Percentiles rank a stretch among this genome's conserved stretches.
Conservation (phyloP, 2,329 filamentous ascomycete genomes). For the Hypoxylon rubiginosum region DNA sequence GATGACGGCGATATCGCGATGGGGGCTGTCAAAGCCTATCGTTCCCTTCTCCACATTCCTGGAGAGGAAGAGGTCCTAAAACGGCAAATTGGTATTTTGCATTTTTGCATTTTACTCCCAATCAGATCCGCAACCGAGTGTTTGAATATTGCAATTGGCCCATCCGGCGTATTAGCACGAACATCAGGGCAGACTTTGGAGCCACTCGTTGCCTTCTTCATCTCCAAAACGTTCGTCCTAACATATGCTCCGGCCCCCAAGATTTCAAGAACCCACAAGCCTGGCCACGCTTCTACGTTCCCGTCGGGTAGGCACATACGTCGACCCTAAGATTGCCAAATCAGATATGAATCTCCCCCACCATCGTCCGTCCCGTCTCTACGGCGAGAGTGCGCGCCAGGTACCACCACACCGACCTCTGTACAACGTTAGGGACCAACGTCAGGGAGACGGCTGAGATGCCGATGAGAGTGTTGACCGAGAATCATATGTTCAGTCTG, state of each 20-base stretch:
- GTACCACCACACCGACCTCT: conserved; percentile 25
- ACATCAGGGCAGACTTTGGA: conserved; percentile 26
- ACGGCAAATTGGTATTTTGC: conserved; percentile 24
- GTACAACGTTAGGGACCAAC: conserved; percentile 21
- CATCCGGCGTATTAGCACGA: conserved; percentile 37
- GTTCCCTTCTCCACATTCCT: conserved; percentile 44
- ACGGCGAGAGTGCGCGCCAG: conserved; percentile 19
- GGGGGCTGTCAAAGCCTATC: conserved; percentile 36
- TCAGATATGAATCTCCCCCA: conserved; percentile 38
- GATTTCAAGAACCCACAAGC: conserved; percentile 27
- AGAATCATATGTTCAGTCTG: conserved; percentile 28
- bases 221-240: conserved; percentile 29
- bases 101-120: conserved; percentile 40
- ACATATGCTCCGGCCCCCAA: conserved; percentile 38
- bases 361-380: conserved; percentile 35
- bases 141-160: conserved; percentile 47
- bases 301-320: conserved; percentile 42
- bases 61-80: conserved; percentile 41
- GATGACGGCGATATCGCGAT: conserved; percentile 39
- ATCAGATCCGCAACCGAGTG: conserved; percentile 42
- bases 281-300: conserved; percentile 44
- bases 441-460: conserved; percentile 11
- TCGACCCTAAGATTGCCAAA: conserved; percentile 39
- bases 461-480: conserved; percentile 20
- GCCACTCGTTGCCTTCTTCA: conserved; percentile 40